Base-by-base conservation (phyloP, 805 yeast genomes). In the Hanseniaspora meyeri region DNA sequence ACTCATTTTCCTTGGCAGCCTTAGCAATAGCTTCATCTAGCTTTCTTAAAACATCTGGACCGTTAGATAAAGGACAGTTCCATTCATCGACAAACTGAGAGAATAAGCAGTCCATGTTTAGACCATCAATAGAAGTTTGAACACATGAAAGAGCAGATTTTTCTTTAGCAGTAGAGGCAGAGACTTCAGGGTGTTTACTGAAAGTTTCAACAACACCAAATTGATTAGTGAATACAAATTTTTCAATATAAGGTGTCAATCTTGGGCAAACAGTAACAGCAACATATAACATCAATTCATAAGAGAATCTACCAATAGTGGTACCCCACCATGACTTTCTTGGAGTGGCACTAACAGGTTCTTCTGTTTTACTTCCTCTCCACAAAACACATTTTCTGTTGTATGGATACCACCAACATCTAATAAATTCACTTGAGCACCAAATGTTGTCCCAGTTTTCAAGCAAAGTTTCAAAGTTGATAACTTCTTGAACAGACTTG, bases 331-430 rank as follows among this genome's bases (percentile, higher is more conserved):
- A 89, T 31, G 90, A 82, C 20, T 75, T 74, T 64, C 87, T 74
- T 34, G 93, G 87, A 2, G 71, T 73, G 4, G 85, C 77, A 36
- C 52, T 47, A 48, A 79, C 70, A 0, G 83, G 77, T 39, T 83
- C 86, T 29, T 72, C 71, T 1, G 95, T 80, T 66, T 87, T 87
- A 27, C 79, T 72, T 40, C 95, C 97, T 65, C 95, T 79, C 97
- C 97, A 91, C 50, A 89, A 73, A 36, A 89, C 81, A 73, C 95
- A 87, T 65, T 84, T 84, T 52, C 80, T 79, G 17, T 93, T 76
- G 68, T 91, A 93, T 1, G 98, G 97, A 69, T 85, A 93, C 97
- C 97, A 93, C 97, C 97, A 91, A 51, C 89, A 80, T 61, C 97
- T 80, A 48, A 89, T 84, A 65, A 81, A 91, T 70, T 91, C 98